Percentiles rank a stretch among this genome's conserved stretches.
Evolutionary conservation across 2,329 filamentous ascomycete genomes (phyloP).

Genomic region (Ambrosiella xylebori): DNA sequence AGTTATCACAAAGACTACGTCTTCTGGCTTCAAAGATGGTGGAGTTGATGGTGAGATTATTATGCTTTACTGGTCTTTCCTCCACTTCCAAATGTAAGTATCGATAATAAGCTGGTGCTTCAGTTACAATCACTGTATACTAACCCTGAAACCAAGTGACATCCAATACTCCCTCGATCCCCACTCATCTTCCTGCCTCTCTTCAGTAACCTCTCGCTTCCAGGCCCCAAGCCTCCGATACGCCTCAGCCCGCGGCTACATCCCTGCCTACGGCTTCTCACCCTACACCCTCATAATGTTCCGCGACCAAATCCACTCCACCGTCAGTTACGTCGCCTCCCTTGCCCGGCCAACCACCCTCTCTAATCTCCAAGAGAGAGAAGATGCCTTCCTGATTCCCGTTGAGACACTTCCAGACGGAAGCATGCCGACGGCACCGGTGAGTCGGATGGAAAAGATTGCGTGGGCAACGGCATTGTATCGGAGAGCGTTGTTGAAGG

Average conservation of each 20-base stretch:
- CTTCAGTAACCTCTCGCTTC: background rate
- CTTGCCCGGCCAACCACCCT: background rate
- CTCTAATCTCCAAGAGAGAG: background rate
- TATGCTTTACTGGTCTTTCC: conserved; percentile 6
- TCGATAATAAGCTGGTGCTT: no score
- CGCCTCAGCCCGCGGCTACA: background rate
- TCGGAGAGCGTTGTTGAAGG: background rate
- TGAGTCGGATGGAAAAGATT: background rate
- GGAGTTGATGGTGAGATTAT: conserved; percentile 1
- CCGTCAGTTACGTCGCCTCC: background rate
- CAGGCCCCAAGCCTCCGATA: background rate
- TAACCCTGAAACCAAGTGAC: background rate
- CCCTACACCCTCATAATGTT: background rate
- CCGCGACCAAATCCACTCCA: conserved; percentile 6
- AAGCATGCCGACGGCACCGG: background rate
- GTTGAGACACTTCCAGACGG: background rate
- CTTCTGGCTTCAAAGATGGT: background rate
- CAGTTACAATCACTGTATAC: background rate
- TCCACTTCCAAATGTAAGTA: conserved; percentile 9
- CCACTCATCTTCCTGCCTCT: background rate
- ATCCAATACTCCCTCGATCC: background rate
- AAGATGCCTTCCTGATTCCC: background rate
- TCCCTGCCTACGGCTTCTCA: conserved; percentile 4
- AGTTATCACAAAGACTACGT: background rate
- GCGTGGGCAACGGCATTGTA: background rate